A percentile compares a stretch with the other conserved stretches of the same genome.
These are phyloP conservation scores for Cucurbita maxima DNA, from an alignment of 306 rosid species.

Conservation along the genomic window DNA sequence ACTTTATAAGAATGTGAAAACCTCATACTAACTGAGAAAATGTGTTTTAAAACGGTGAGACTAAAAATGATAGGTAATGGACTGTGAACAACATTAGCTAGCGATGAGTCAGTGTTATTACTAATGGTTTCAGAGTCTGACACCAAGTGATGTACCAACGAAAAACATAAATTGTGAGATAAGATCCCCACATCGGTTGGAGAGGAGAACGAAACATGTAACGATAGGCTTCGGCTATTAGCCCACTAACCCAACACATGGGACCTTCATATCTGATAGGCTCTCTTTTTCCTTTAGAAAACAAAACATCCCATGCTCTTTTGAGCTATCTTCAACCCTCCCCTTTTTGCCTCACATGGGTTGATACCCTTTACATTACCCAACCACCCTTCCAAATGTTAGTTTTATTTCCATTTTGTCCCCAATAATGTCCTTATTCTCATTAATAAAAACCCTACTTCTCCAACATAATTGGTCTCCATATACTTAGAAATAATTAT, in stretches of 20 bases:
- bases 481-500: too few species aligned
- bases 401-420: too few species aligned
- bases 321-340: neutral
- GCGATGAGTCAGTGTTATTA: too few species aligned
- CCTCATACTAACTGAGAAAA: accelerated
- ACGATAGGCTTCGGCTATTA: neutral
- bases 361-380: slow-evolving; percentile 25
- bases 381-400: slow-evolving; percentile 12
- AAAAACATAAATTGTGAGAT: too few species aligned
- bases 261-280: neutral
- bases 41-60: too few species aligned
- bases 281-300: neutral
- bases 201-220: too few species aligned
- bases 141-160: too few species aligned
- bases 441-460: neutral
- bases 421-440: neutral
- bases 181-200: too few species aligned
- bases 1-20: too few species aligned
- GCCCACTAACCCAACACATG: slow-evolving; percentile 10
- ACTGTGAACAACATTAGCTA: too few species aligned
- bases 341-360: slow-evolving; percentile 23
- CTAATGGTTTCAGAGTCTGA: too few species aligned
- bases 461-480: neutral
- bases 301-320: neutral
- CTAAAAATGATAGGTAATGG: too few species aligned